phyloP scores from a whole-genome alignment of 805 yeast genomes.

The Aciculoconidium aculeatum region DNA sequence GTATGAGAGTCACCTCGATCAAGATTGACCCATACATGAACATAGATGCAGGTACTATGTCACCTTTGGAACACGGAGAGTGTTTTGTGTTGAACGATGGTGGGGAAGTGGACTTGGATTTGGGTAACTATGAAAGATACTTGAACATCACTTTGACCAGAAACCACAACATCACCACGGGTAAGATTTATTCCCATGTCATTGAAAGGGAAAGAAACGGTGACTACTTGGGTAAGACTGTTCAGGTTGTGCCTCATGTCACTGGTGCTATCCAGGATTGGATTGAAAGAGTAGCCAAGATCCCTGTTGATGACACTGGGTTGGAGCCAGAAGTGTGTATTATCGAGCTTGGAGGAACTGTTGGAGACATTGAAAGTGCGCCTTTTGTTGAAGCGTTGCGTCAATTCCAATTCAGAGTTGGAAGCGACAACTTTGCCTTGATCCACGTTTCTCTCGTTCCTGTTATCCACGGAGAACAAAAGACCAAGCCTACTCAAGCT shows the following conservation, averaged over 20 bases:
- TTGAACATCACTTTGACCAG: slow-evolving; percentile 86
- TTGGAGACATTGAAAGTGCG: slow-evolving; percentile 98
- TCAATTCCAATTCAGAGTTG: slow-evolving; percentile 98
- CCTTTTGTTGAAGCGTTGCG: slow-evolving; percentile 98
- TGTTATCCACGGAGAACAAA: slow-evolving; percentile 97
- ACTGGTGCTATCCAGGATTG: slow-evolving; percentile 98
- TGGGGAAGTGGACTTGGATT: slow-evolving; percentile 96
- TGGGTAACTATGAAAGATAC: slow-evolving; percentile 97
- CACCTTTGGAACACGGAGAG: slow-evolving; percentile 98
- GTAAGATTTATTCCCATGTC: slow-evolving; percentile 91
- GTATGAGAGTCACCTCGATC: slow-evolving; percentile 92
- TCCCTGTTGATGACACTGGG: slow-evolving; percentile 89
- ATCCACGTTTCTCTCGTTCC: slow-evolving; percentile 97
- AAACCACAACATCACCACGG: slow-evolving; percentile 97
- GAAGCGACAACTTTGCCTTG: slow-evolving; percentile 86
- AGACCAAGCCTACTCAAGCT: slow-evolving; percentile 99
- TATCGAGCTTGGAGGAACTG: slow-evolving; percentile 98
- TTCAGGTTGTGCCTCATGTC: slow-evolving; percentile 97
- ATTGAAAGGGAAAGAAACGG: slow-evolving; percentile 94
- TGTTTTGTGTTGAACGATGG: slow-evolving; percentile 97
- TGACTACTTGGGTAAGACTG: slow-evolving; percentile 98
- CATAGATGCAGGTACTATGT: slow-evolving; percentile 99
- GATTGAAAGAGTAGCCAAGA: slow-evolving; percentile 87
- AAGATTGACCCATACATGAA: slow-evolving; percentile 99
- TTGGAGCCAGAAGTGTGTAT: slow-evolving; percentile 93